Evolutionary conservation across 306 rosid genomes (phyloP), one percentile per base, ranked within the genome.

Genomic region (Casuarina equisetifolia): DNA sequence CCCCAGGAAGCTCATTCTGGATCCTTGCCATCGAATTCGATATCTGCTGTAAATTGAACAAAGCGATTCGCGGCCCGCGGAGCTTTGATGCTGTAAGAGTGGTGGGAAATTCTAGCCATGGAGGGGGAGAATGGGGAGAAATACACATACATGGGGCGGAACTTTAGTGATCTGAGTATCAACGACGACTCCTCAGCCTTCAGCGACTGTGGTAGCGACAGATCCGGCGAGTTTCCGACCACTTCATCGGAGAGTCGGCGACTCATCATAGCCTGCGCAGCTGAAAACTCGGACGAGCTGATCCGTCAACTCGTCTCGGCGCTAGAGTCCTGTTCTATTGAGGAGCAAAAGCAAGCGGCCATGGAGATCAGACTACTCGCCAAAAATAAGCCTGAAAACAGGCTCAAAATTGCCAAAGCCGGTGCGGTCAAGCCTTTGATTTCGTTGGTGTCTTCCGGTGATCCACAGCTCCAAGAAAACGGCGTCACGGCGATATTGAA

Each of bases 401-500:
- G 99, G 32, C 53, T 91, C 54, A 91, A 63, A 89, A 91, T 95
- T 72, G 97, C 94, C 0, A 82, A 79, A 52, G 89, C 89, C 32
- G 99, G 98, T 7, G 97, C 97, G 10, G 88, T 95, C 4, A 86
- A 81, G 75, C 99, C 99, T n/a, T 71, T 95, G 54, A 68, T 95
- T 75, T 84, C 97, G 16, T 84, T 92, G 6, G 77, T 95, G 5
- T 85, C 94, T 1, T 88, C 91, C 0, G 43, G 85, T 50, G 99
- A 96, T 81, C 89, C 71, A 54, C 98, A 96, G 82, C 89, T 96
- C 2, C 99, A 96, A 46, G 99, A 96, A 80, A 81, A 92, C 83
- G 97, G 98, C n/a, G 99, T 96, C 46, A 92, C 98, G 11, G 97
- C 97, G 71, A 88, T 96, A 77, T 78, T 96, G 79, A 96, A 95